A percentile compares a stretch with the other conserved stretches of the same genome.
phyloP scores from a whole-genome alignment of 2,329 filamentous ascomycete species.

The Pseudogymnoascus sp. region DNA sequence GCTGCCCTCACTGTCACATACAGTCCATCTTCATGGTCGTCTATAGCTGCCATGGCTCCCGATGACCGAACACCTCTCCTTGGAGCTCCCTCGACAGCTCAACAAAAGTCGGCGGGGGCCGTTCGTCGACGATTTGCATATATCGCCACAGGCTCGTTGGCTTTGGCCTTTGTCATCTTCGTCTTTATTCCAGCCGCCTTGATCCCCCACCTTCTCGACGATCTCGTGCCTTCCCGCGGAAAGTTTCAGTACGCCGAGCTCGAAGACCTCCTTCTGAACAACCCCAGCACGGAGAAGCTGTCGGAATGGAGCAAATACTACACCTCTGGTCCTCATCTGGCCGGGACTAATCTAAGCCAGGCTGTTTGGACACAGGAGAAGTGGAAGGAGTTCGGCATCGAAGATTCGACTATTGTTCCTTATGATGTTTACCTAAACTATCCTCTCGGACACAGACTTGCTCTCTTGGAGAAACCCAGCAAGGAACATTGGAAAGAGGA shows the following conservation, averaged over 20 bases:
- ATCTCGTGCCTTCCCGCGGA: constrained; percentile 27
- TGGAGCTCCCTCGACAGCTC: constrained; percentile 48
- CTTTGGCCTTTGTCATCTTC: constrained; percentile 33
- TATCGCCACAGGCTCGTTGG: constrained; percentile 46
- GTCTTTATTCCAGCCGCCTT: constrained; percentile 42
- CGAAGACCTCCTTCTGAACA: constrained; percentile 47
- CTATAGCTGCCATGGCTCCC: constrained; percentile 20
- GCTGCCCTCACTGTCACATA: background rate
- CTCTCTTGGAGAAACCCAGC: constrained; percentile 43
- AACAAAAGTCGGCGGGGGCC: constrained; percentile 46
- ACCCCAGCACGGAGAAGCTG: constrained; percentile 47
- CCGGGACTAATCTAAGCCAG: constrained; percentile 69
- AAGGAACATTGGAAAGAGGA: constrained; percentile 36
- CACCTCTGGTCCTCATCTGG: constrained; percentile 65
- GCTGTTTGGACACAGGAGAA: constrained; percentile 61
- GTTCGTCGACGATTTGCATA: constrained; percentile 58
- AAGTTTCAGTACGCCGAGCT: constrained; percentile 41
- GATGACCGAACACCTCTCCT: constrained; percentile 56
- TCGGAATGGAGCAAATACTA: constrained; percentile 73
- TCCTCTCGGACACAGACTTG: constrained; percentile 60
- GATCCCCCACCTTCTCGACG: constrained; percentile 27
- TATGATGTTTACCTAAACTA: constrained; percentile 77
- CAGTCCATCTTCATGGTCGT: background rate
- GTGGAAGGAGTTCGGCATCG: constrained; percentile 63
- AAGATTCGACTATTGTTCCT: constrained; percentile 49